Base-by-base conservation (phyloP, 371 early-diverging fungal species). In the Saksenaea oblongispora region DNA sequence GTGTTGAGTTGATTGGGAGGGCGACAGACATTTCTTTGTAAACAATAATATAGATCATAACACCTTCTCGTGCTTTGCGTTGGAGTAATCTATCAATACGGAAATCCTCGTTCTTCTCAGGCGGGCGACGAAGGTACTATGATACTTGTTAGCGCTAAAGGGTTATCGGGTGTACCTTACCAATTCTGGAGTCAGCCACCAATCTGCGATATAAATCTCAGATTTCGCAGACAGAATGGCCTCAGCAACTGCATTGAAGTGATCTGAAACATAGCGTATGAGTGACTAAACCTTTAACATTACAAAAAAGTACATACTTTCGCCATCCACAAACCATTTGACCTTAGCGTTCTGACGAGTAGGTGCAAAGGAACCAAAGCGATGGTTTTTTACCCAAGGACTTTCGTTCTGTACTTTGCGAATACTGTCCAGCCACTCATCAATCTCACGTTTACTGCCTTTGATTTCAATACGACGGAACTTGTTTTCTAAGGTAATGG, bases 111-210 rank as follows among this genome's bases (percentile, higher is more conserved):
- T 93, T 84, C 51, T 88, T 71, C 59, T 83, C 84, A 24, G 90
- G 86, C 7, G 94, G 94, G 18, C 95, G 80, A 18, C 90, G 84
- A 58, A 97, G 71, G 72, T 93, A 95, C 82, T 90, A 61, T 5
- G 42, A n/a, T n/a, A 2, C 14, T 61, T 17, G 54, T 22, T 22
- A 47, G 10, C 24, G 3, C 22, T 22, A 22, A 39, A 39, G 2
- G 7, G 22, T 8, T n/a, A 44, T 8, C 3, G 31, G 13, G 14
- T 35, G 27, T 59, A 15, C 15, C 26, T 63, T 76, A 87, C 87
- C 72, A 94, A 54, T 63, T 94, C 93, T 7, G 94, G 94, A 10
- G 88, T 83, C 27, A 94, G 76, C 93, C 96, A 96, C 98, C 98
- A 97, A 72, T 93, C 97, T 10, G 82, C 84, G 58, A 96, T 95